Evolutionary conservation across 2,329 filamentous ascomycete genomes (phyloP).

Genomic region (Fonsecaea monophora): DNA sequence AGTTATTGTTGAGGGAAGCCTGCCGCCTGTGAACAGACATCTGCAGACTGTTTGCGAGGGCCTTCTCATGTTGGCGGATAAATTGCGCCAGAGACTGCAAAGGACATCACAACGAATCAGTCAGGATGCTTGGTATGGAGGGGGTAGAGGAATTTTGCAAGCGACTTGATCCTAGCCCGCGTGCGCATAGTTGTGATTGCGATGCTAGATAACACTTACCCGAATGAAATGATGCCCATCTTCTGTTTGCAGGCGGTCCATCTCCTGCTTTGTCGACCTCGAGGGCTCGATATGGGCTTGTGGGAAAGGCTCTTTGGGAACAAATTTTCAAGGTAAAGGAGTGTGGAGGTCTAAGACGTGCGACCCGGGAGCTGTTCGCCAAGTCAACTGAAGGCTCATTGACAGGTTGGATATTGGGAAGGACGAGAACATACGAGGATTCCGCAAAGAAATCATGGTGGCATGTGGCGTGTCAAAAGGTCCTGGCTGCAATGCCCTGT

Average conservation of each 20-base stretch:
- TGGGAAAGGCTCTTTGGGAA: background rate
- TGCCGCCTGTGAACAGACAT: constrained; percentile 67
- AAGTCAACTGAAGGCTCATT: constrained; percentile 43
- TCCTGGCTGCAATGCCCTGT: constrained; percentile 28
- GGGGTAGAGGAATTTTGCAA: background rate
- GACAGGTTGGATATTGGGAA: constrained; percentile 32
- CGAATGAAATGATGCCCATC: constrained; percentile 59
- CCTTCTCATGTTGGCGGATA: constrained; percentile 96
- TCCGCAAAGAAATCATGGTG: constrained; percentile 34
- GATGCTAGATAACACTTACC: constrained; percentile 42
- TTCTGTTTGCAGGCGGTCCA: constrained; percentile 59
- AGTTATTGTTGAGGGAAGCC: constrained; percentile 67
- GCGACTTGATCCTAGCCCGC: background rate
- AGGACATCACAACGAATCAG: constrained; percentile 11
- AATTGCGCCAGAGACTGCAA: constrained; percentile 88
- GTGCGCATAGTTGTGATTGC: constrained; percentile 12
- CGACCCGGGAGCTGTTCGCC: constrained; percentile 46
- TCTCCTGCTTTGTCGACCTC: constrained; percentile 39
- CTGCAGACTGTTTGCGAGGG: constrained; percentile 92
- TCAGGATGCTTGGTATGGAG: background rate
- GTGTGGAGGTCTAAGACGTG: constrained; percentile 43
- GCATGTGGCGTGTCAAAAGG: constrained; percentile 26
- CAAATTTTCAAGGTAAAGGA: constrained; percentile 44
- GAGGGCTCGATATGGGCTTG: constrained; percentile 26
- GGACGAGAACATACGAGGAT: constrained; percentile 33